These are phyloP conservation scores for Saraca asoca DNA, from an alignment of 331 rosid species.

Conservation along the genomic window DNA sequence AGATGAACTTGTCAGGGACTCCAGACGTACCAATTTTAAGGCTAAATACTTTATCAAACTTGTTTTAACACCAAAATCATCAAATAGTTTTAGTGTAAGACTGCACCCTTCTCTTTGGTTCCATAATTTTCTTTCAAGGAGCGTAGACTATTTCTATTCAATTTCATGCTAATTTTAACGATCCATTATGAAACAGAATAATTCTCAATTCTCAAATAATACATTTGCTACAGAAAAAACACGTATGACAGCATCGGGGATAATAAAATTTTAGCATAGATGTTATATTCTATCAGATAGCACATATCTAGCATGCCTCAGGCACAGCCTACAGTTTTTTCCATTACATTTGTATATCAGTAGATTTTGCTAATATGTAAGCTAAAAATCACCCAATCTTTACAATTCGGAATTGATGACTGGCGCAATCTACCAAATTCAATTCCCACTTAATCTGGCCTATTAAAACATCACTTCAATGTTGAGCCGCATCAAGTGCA, in stretches of 20 bases:
- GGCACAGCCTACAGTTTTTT: background rate
- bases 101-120: background rate
- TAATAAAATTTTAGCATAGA: no score
- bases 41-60: background rate
- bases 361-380: constrained; percentile 1
- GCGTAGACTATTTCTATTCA: background rate
- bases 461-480: background rate
- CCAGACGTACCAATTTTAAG: background rate
- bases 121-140: background rate
- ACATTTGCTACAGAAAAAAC: background rate
- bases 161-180: background rate
- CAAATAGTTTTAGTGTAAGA: constrained; percentile 1
- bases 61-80: constrained; percentile 17
- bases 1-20: constrained; percentile 38
- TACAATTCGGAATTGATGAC: constrained; percentile 1
- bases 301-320: background rate
- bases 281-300: no score
- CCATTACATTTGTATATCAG: background rate
- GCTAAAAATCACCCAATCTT: background rate
- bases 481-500: no score
- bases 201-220: background rate
- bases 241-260: no score
- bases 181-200: constrained; percentile 7
- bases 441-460: background rate
- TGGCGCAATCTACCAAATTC: background rate